Base-by-base conservation (phyloP, 441 rosid species). In the Jatropha podagrica region DNA sequence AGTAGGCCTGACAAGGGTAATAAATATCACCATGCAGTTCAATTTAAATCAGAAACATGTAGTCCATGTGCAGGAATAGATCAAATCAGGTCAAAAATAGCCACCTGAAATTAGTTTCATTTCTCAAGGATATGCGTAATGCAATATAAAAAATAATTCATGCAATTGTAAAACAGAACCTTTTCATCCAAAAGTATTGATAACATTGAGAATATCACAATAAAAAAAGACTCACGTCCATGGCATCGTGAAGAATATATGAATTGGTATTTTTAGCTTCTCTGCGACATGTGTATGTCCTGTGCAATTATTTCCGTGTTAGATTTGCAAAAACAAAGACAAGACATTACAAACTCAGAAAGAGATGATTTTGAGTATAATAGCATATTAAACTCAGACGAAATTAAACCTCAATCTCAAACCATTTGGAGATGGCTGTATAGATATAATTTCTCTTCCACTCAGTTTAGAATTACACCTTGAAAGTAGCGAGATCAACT, bases 241-340 rank as follows among this genome's bases (percentile, higher is more conserved):
- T 68, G 99, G 99, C 99, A 96, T 96, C 23, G 99, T 96, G 92
- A 96, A 96, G 83, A 96, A 92, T 72, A 96, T 90, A 78, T 96
- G 99, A 83, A 96, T 80, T 0, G 99, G 99, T 79, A 94, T 68
- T 83, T 84, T 89, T 26, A 96, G 83, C 63, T 93, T 87, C 86
- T 96, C 99, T 27, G 99, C 99, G 80, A 96, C 99, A 76, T 96
- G 98, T 40, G 88, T 85, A 82, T 96, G 99, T 79, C 99, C 98
- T 96, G 67, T 61, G 18, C 23, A 56, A 41, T 17, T 48, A 51
- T 7, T 66, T 48, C 1, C 15, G 3, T 54, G 64, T 65, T 26
- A 55, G 56, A 74, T 46, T n/a, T 37, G 37, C 11, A 85, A 61
- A 77, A 79, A 76, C 27, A 40, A 20, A 23, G 26, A 69, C 8